Conservation (phyloP, 2,329 filamentous ascomycete species). For the Sclerotinia glacialis region DNA sequence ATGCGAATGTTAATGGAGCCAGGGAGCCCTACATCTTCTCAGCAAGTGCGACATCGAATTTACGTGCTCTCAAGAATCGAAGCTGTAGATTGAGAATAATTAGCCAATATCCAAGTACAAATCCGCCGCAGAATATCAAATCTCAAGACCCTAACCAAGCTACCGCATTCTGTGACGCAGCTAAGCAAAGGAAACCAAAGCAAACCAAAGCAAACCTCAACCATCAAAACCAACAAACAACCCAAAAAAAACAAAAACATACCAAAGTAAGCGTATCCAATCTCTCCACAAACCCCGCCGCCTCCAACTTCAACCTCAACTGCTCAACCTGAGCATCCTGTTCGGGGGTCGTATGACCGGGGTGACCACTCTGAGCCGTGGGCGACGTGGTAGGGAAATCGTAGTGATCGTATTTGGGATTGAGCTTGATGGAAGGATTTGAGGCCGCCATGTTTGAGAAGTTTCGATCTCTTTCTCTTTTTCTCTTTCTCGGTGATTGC, state of each 20-base stretch:
- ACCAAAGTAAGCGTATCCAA: constrained; percentile 92
- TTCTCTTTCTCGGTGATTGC: no score
- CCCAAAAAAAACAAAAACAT: constrained; percentile 42
- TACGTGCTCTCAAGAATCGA: constrained; percentile 88
- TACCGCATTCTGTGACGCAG: not conserved
- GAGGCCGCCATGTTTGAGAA: constrained; percentile 35
- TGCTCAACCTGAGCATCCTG: constrained; percentile 89
- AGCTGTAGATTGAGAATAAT: constrained; percentile 49
- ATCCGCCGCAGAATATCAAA: not conserved
- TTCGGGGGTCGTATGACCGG: constrained; percentile 79
- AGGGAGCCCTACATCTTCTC: constrained; percentile 75
- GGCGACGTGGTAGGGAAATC: constrained; percentile 82
- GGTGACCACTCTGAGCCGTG: constrained; percentile 70
- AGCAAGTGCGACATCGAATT: constrained; percentile 81
- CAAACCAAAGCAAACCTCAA: not conserved
- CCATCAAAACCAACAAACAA: not conserved
- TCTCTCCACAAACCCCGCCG: constrained; percentile 74
- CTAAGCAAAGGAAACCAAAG: not conserved
- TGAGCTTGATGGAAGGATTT: constrained; percentile 48
- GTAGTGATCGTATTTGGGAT: constrained; percentile 94
- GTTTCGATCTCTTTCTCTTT: not conserved
- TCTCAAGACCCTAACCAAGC: not conserved
- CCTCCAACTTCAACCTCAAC: constrained; percentile 80
- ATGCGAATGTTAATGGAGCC: constrained; percentile 37
- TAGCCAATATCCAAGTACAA: not conserved